Evolutionary conservation across 257 asterid species (phyloP).

Genomic region (Galeopsis tetrahit): DNA sequence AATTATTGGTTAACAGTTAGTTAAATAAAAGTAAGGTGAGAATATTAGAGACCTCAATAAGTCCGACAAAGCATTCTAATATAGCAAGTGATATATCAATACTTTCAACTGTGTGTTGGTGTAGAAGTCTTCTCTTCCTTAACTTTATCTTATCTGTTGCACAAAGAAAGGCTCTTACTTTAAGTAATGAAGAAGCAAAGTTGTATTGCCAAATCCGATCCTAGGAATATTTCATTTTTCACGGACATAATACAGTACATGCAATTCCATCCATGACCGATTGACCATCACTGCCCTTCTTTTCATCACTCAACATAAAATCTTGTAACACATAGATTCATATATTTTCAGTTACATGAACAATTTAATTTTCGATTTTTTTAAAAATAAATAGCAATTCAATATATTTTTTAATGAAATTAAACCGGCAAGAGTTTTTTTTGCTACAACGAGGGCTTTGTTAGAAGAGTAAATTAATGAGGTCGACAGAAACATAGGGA

Average conservation of each 20-base stretch:
- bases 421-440: background rate
- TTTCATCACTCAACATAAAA: constrained; percentile 12
- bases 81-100: background rate
- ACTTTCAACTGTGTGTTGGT: background rate
- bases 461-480: constrained; percentile 17
- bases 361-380: no score
- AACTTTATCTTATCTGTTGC: constrained; percentile 15
- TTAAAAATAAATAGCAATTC: no score
- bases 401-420: no score
- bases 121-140: background rate
- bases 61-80: background rate
- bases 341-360: background rate
- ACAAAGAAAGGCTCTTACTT: constrained; percentile 35
- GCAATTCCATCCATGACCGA: constrained; percentile 24
- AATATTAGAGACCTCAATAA: background rate
- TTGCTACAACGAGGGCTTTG: background rate
- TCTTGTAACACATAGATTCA: background rate
- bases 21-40: background rate
- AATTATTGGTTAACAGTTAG: background rate
- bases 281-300: background rate
- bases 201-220: background rate
- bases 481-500: constrained; percentile 31
- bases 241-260: constrained; percentile 34
- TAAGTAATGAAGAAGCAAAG: constrained; percentile 44
- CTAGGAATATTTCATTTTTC: constrained; percentile 16